phyloP scores from a whole-genome alignment of 2,329 filamentous ascomycete species.

The Claviceps pusilla region DNA sequence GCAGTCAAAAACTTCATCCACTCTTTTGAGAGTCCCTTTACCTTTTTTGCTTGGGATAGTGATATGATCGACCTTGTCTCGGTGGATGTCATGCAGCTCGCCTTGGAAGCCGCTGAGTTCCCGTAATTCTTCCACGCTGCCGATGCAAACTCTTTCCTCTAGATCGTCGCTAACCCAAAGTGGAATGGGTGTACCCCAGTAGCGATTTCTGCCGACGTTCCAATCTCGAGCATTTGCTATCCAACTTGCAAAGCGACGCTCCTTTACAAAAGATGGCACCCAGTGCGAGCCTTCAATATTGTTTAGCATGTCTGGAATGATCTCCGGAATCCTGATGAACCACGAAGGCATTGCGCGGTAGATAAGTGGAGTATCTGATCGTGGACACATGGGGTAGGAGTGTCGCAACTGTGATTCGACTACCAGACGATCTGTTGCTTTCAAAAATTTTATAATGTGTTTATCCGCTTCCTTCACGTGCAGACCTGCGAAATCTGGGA shows the following conservation, averaged over 20 bases:
- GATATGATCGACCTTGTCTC: constrained; percentile 85
- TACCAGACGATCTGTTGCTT: constrained; percentile 58
- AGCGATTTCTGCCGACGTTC: constrained; percentile 87
- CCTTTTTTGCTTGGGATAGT: constrained; percentile 84
- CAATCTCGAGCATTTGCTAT: constrained; percentile 83
- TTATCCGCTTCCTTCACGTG: constrained; percentile 90
- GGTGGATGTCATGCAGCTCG: constrained; percentile 72
- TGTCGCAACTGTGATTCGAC: constrained; percentile 80
- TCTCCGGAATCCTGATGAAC: constrained; percentile 79
- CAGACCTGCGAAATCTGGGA: constrained; percentile 69
- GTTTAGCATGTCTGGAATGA: constrained; percentile 76
- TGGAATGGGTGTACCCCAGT: constrained; percentile 89
- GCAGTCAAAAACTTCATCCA: constrained; percentile 87
- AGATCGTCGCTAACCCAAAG: constrained; percentile 84
- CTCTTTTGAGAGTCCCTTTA: constrained; percentile 64
- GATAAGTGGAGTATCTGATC: constrained; percentile 89
- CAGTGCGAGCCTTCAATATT: constrained; percentile 83
- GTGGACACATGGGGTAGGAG: constrained; percentile 85
- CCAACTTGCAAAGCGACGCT: constrained; percentile 83
- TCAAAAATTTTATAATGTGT: constrained; percentile 79
- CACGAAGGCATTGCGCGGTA: constrained; percentile 85
- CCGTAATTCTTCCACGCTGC: constrained; percentile 71
- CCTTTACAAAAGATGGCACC: constrained; percentile 83
- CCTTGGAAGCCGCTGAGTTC: constrained; percentile 74
- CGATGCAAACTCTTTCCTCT: constrained; percentile 74